Base-by-base conservation (phyloP, 176 grass and related monocot genomes). In the Aegilops bicornis region DNA sequence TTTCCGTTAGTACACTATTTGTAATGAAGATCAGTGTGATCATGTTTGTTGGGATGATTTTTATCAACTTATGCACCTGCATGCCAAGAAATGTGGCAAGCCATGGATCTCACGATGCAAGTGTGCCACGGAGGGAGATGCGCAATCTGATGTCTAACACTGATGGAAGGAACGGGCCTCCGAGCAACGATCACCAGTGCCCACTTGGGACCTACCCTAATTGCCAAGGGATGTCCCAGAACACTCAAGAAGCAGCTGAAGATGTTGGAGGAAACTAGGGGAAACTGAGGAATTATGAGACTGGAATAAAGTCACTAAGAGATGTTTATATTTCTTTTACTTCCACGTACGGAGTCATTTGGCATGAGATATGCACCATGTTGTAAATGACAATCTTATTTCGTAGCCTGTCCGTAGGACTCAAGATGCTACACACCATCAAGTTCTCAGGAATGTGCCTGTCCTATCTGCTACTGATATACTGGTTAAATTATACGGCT, bases 121-220 rank as follows among this genome's bases (percentile, higher is more conserved):
- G 7, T 10, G n/a, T 32, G 17, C 8, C 10, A 22, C 66, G 32
- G 4, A 87, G 23, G 24, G 42, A 83, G 59, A 58, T 45, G 15
- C 66, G 43, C 19, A 90, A 1, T 22, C 9, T 87, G 65, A 79
- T 74, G 25, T 30, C 80, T 0, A 20, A 43, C 5, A 87, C 80
- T 1, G 89, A 87, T 7, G 89, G 84, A 22, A 90, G 74, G 43
- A 79, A 33, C 2, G 74, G 89, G 16, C 80, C 89, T 74, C 89
- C 89, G 1, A 74, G 89, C 74, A 90, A 66, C 6, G 84, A 90
- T 77, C 89, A 90, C 42, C 89, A 90, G 32, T 90, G 89, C 74
- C 66, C 65, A 1, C 84, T 79, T 65, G 84, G 66, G 5, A 79
- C 80, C 4, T 90, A 87, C 74, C 89, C 89, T 17, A 90, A 83